A percentile compares a stretch with the other conserved stretches of the same genome.
Evolutionary conservation across 2,329 filamentous ascomycete species (phyloP).

Genomic region (Periconia sp.): DNA sequence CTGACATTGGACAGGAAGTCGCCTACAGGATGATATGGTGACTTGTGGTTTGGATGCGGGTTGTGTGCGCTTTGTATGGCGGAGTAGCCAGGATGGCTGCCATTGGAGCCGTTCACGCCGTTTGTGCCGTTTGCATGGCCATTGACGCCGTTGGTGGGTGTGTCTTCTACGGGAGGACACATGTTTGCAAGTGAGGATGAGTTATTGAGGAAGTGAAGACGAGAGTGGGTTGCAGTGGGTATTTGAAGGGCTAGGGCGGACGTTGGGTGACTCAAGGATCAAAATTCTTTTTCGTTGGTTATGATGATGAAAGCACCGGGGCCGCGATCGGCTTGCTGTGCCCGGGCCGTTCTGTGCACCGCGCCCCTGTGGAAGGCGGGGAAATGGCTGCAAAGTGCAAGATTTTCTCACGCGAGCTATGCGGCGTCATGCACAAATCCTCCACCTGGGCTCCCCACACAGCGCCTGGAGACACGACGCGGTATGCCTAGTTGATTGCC

Average conservation of each 20-base stretch:
- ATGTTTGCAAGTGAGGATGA: conserved; percentile 38
- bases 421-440: conserved; percentile 4
- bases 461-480: too few species aligned
- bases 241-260: conserved; percentile 33
- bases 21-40: conserved; percentile 71
- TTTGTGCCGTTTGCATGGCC: conserved; percentile 51
- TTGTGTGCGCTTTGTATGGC: conserved; percentile 61
- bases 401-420: conserved; percentile 14
- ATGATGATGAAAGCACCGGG: conserved; percentile 38
- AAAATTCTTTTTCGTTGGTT: conserved; percentile 36
- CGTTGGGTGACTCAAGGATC: conserved; percentile 42
- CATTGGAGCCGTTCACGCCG: conserved; percentile 27
- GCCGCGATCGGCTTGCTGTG: conserved; percentile 32
- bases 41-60: conserved; percentile 53
- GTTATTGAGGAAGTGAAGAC: conserved; percentile 15
- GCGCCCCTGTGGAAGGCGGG: conserved; percentile 13
- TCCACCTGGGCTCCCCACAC: not conserved
- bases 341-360: conserved; percentile 15
- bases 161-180: conserved; percentile 53
- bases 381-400: conserved; percentile 7
- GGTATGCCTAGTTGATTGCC: not conserved
- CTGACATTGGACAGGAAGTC: conserved; percentile 74
- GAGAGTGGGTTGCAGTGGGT: conserved; percentile 21
- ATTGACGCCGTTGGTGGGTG: conserved; percentile 44
- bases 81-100: conserved; percentile 60